Evolutionary conservation across 1,139 yeast genomes (phyloP).

Genomic region (Geotrichum macrosporum): DNA sequence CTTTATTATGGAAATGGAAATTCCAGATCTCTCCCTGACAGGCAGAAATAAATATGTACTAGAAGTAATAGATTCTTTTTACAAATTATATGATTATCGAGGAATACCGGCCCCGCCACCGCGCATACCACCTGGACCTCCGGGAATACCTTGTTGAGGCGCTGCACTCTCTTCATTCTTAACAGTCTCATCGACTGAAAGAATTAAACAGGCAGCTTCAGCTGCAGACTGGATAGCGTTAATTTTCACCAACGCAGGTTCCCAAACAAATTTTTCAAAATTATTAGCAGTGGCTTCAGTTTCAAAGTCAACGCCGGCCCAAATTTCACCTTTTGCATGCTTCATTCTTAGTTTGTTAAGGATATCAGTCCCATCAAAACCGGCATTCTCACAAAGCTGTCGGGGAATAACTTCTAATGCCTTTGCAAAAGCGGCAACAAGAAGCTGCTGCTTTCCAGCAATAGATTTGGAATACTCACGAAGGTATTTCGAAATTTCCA

Average conservation of each 20-base stretch:
- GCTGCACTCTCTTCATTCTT: slow-evolving; percentile 58
- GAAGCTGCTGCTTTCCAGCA: slow-evolving; percentile 92
- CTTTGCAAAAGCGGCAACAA: slow-evolving; percentile 87
- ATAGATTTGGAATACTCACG: slow-evolving; percentile 83
- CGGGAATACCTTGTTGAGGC: slow-evolving; percentile 36
- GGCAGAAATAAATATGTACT: background rate
- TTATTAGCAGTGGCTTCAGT: slow-evolving; percentile 79
- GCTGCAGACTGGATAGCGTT: slow-evolving; percentile 95
- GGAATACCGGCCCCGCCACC: slow-evolving; percentile 22
- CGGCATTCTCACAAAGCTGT: slow-evolving; percentile 96
- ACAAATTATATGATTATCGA: slow-evolving; percentile 12
- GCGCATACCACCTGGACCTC: slow-evolving; percentile 19
- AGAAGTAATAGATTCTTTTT: too few relatives aligned
- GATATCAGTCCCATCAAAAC: slow-evolving; percentile 91
- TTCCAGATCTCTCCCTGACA: background rate
- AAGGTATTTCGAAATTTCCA: slow-evolving; percentile 87
- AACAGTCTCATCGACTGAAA: slow-evolving; percentile 94
- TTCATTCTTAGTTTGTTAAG: slow-evolving; percentile 86
- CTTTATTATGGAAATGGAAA: slow-evolving; percentile 20
- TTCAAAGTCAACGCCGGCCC: slow-evolving; percentile 91
- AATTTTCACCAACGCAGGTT: slow-evolving; percentile 88
- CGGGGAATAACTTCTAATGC: slow-evolving; percentile 96
- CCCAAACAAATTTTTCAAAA: slow-evolving; percentile 90
- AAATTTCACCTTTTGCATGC: slow-evolving; percentile 86
- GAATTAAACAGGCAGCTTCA: slow-evolving; percentile 91